Evolutionary conservation across 1,139 yeast genomes (phyloP), one percentile per base, ranked within the genome.

Genomic region (Maudiozyma humilis): DNA sequence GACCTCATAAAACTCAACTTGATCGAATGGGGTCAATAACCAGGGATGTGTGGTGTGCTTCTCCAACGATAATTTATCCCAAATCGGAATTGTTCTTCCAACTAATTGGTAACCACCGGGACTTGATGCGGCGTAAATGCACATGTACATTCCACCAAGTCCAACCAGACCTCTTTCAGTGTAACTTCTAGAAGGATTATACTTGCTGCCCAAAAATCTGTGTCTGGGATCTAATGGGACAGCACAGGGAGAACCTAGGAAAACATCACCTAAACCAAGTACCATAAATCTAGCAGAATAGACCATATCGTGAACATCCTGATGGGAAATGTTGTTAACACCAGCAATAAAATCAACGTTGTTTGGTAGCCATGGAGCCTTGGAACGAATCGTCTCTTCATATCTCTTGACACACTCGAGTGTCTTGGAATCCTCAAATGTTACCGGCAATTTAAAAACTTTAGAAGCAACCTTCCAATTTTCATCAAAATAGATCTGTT

Each of bases 21-120:
- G 95, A 63, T 91, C 98, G 61, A 91, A 91, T 55, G 95, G 94
- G 8, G 81, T 70, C 57, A 89, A 73, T 56, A 91, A 70, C 97
- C 97, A 91, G 46, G 97, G 97, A 45, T 80, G 96, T 43, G 76
- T 78, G 5, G 82, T 71, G 53, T 82, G 87, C 17, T 70, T 67
- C 42, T 91, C 91, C 49, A 91, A 71, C 30, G 86, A 75, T 57
- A 89, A 74, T 68, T 87, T 89, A 65, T 91, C 97, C 98, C 98
- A 91, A 55, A 89, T 89, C 47, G 97, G 97, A 53, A 91, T 80
- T 4, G 98, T 91, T 63, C 97, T 78, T 46, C 97, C 98, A 51
- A 88, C 91, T 57, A 91, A 75, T 69, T 89, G 97, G 67, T 91
- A 91, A 27, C 98, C 98, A 67, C 98, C 98, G 43, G 98, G 98